A percentile compares a stretch with the other conserved stretches of the same genome.
Evolutionary conservation across 768 basidiomycete genomes (phyloP).

Genomic region (Bullera alba): DNA sequence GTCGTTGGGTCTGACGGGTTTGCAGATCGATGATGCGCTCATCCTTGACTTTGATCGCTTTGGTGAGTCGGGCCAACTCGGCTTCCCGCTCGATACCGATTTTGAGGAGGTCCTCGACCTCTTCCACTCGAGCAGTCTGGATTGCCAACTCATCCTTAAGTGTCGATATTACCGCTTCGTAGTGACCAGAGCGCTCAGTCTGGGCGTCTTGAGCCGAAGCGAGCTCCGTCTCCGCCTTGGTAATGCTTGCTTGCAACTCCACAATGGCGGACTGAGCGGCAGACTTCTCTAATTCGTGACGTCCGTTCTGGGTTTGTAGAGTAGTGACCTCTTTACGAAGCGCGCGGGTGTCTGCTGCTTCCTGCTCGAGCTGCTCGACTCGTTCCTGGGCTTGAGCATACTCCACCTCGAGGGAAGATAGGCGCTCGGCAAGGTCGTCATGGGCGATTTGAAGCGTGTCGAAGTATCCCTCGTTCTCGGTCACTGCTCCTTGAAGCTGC

Average conservation of each 20-base stretch:
- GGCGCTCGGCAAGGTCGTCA: conserved; percentile 15
- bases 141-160: conserved; percentile 1
- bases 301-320: too few relatives aligned
- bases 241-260: too few relatives aligned
- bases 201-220: too few relatives aligned
- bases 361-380: too few relatives aligned
- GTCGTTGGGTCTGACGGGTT: not conserved
- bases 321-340: too few relatives aligned
- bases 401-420: conserved; percentile 5
- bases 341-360: too few relatives aligned
- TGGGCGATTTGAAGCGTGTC: conserved; percentile 20
- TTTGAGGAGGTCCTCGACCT: conserved; percentile 4
- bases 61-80: not conserved
- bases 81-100: not conserved
- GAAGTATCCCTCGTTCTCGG: conserved; percentile 30
- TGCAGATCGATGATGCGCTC: not conserved
- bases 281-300: too few relatives aligned
- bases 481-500: not conserved
- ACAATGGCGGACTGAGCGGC: too few relatives aligned
- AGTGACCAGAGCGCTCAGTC: not conserved
- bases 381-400: too few relatives aligned
- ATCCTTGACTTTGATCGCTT: not conserved
- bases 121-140: conserved; percentile 3
- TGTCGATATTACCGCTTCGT: not conserved
- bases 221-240: too few relatives aligned